Percentiles rank a stretch among this genome's conserved stretches.
These are phyloP conservation scores for Aspergillus pseudotamarii DNA, from an alignment of 2,329 filamentous ascomycete genomes.

Conservation along the genomic window DNA sequence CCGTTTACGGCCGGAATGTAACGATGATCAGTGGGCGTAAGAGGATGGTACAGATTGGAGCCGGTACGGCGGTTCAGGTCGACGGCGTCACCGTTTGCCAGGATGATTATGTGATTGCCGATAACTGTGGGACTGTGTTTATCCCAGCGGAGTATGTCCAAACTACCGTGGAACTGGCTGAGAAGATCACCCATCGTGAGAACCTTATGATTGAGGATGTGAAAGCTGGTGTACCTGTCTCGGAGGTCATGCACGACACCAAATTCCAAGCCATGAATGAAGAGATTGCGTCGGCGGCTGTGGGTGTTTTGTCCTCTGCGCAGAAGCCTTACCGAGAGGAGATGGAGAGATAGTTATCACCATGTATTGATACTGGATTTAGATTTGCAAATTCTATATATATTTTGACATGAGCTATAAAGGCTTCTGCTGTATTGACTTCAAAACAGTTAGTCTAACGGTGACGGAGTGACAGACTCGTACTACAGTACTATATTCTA, in stretches of 20 bases:
- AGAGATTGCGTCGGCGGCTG: no score
- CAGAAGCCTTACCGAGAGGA: no score
- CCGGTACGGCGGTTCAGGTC: conserved; percentile 26
- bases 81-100: conserved; percentile 14
- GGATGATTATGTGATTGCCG: conserved; percentile 27
- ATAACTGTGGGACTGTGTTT: conserved; percentile 24
- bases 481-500: no score
- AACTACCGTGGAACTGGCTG: conserved; percentile 16
- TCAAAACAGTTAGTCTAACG: no score
- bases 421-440: no score
- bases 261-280: conserved; percentile 21
- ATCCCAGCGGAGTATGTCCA: conserved; percentile 18
- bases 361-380: no score
- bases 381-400: no score
- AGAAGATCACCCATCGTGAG: conserved; percentile 19
- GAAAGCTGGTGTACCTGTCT: conserved; percentile 12
- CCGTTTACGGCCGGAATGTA: conserved; percentile 36
- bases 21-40: conserved; percentile 38
- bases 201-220: conserved; percentile 19
- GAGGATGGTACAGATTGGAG: conserved; percentile 35
- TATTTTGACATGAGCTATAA: no score
- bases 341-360: no score
- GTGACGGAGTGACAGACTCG: no score
- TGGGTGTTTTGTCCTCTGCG: no score
- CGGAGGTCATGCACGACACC: conserved; percentile 25